Base-by-base conservation (phyloP, 169 alveolate species). In the Ichthyophthirius multifiliis region DNA sequence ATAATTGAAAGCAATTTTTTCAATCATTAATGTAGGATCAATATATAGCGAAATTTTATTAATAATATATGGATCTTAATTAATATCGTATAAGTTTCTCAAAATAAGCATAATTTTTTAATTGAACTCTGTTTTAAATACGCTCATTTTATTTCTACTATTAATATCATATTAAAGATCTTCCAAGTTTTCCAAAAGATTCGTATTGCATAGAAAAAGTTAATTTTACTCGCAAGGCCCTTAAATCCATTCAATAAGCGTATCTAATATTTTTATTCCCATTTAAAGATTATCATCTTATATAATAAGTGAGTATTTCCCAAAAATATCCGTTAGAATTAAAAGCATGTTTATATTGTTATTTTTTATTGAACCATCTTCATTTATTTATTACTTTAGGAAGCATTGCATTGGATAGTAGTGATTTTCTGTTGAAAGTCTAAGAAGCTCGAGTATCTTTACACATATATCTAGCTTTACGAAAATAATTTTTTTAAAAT, bases 321-420 rank as follows among this genome's bases (percentile, higher is more conserved):
- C 71, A 55, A 55, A 55, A 34, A 55, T 55, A 5, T 55, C 2
- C 12, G 41, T 15, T 20, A 55, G 39, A 12, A 27, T 18, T 12
- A 27, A 27, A 10, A 55, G 23, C 71, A 55, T 55, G 13, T 55
- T 55, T 1, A 55, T 23, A 55, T 23, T 55, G 16, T 23, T 16
- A 27, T n/a, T 10, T 55, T 55, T 55, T 23, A 27, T 55, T 55
- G 23, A 34, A 27, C 71, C 71, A 27, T 55, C 31, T 20, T 16
- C 43, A 55, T 55, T 55, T 55, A 55, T 55, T 55, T 55, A 55
- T 18, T 55, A 55, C 71, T 62, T 35, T 39, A 67, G 41, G 18
- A 34, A 67, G 30, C 41, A 32, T 41, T 67, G 77, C 77, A 67
- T 67, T 27, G 43, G 62, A 18, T 44, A 27, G 77, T 67, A 67